phyloP scores from a whole-genome alignment of 805 yeast genomes.

The Kodamaea leandrae region DNA sequence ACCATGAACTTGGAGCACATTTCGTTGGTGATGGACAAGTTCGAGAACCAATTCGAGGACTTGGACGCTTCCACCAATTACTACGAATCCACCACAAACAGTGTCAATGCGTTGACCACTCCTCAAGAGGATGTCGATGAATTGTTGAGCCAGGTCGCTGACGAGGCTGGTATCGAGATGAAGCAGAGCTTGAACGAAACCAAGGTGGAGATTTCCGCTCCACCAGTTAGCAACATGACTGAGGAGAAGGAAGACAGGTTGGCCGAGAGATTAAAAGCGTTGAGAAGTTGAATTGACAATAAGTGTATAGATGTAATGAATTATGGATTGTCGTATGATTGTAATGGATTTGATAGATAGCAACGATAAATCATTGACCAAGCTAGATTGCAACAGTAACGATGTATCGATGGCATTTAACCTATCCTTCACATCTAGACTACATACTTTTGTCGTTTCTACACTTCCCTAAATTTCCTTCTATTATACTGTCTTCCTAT shows the following conservation, averaged over 20 bases:
- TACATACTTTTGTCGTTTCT: too few species aligned
- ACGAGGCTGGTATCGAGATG: constrained; percentile 94
- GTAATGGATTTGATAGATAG: too few species aligned
- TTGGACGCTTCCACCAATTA: constrained; percentile 90
- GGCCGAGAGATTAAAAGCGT: constrained; percentile 85
- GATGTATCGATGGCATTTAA: too few species aligned
- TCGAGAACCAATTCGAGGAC: constrained; percentile 94
- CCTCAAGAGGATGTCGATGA: constrained; percentile 96
- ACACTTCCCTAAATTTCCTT: not conserved
- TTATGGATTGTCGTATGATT: too few species aligned
- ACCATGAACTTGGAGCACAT: constrained; percentile 93
- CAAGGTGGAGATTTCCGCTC: constrained; percentile 44
- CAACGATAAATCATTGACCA: too few species aligned
- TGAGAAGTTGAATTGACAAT: constrained; percentile 44
- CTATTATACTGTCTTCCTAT: constrained; percentile 6
- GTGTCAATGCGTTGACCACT: constrained; percentile 81
- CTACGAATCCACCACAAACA: constrained; percentile 86
- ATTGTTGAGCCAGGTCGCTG: constrained; percentile 88
- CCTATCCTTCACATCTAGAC: too few species aligned
- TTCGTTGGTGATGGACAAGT: constrained; percentile 94
- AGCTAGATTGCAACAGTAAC: too few species aligned
- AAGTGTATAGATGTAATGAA: too few species aligned
- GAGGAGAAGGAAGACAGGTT: constrained; percentile 83
- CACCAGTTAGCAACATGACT: constrained; percentile 38
- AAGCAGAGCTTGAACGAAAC: constrained; percentile 78